A percentile compares a stretch with the other conserved stretches of the same genome.
phyloP scores from a whole-genome alignment of 768 basidiomycete genomes.

The Hypholoma fasciculare region DNA sequence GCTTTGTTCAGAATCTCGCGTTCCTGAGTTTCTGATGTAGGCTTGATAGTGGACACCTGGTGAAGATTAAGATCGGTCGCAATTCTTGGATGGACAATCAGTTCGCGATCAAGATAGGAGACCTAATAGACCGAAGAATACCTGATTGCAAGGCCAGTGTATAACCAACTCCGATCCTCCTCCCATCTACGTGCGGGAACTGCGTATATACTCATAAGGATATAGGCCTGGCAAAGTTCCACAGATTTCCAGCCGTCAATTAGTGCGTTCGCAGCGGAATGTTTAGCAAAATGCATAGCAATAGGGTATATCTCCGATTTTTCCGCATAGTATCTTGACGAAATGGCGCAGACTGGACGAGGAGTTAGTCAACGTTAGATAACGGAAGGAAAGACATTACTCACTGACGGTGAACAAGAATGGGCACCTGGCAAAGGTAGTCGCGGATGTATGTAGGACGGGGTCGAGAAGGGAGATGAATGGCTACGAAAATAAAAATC shows the following conservation, averaged over 20 bases:
- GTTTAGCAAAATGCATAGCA: conserved; percentile 88
- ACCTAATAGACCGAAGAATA: conserved; percentile 20
- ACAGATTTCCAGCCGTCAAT: conserved; percentile 85
- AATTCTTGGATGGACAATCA: conserved; percentile 45
- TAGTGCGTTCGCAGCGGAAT: conserved; percentile 76
- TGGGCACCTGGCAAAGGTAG: conserved; percentile 81
- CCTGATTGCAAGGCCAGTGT: conserved; percentile 86
- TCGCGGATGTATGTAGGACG: conserved; percentile 75
- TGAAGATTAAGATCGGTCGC: conserved; percentile 91
- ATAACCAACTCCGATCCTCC: conserved; percentile 88
- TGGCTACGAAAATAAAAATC: conserved; percentile 35
- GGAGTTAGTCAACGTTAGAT: not conserved
- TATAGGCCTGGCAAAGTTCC: conserved; percentile 89
- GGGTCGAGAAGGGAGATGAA: conserved; percentile 80
- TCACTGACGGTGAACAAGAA: conserved; percentile 88
- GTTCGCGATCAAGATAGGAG: not conserved
- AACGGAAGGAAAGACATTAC: conserved; percentile 23
- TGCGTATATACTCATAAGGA: conserved; percentile 81
- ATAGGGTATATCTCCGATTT: conserved; percentile 85
- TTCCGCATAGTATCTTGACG: conserved; percentile 76
- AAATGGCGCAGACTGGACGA: conserved; percentile 75
- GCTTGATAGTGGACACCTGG: conserved; percentile 56
- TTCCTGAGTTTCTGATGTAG: conserved; percentile 73
- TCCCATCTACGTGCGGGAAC: conserved; percentile 85
- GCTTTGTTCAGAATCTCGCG: conserved; percentile 84